Conservation (phyloP, 495 filamentous ascomycete species). For the Stereocaulon alpinum region DNA sequence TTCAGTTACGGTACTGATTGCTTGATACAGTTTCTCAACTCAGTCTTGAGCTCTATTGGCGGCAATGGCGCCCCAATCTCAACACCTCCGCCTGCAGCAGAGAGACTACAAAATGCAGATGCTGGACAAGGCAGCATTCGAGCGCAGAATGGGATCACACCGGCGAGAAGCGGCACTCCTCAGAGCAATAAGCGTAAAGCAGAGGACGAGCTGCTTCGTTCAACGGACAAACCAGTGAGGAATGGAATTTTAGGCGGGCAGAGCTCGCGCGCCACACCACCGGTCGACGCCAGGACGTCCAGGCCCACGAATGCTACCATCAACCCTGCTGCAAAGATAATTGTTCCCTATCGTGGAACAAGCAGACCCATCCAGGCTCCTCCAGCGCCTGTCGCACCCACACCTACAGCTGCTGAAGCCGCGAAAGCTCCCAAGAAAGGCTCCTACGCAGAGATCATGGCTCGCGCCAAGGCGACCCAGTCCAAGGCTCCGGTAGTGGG, state of each 20-base stretch:
- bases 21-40: constrained; percentile 43
- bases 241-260: constrained; percentile 3
- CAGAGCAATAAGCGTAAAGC: constrained; percentile 25
- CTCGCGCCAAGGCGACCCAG: constrained; percentile 48
- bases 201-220: constrained; percentile 18
- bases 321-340: constrained; percentile 11
- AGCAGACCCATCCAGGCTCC: constrained; percentile 26
- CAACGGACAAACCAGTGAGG: constrained; percentile 14
- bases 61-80: constrained; percentile 35
- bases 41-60: constrained; percentile 43
- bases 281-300: constrained; percentile 21
- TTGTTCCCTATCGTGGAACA: constrained; percentile 30
- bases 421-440: constrained; percentile 41
- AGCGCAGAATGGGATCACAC: constrained; percentile 24
- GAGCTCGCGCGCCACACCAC: constrained; percentile 9
- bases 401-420: background rate
- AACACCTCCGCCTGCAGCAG: constrained; percentile 25
- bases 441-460: constrained; percentile 59
- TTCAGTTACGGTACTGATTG: constrained; percentile 21
- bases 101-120: constrained; percentile 25
- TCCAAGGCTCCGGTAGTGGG: constrained; percentile 25
- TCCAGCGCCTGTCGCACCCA: constrained; percentile 1
- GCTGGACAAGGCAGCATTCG: background rate
- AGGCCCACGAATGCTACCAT: constrained; percentile 11
- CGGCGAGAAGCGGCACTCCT: constrained; percentile 17